Evolutionary conservation across 2,329 filamentous ascomycete genomes (phyloP), one percentile per base, ranked within the genome.

Genomic region (Ascochyta koolunga): DNA sequence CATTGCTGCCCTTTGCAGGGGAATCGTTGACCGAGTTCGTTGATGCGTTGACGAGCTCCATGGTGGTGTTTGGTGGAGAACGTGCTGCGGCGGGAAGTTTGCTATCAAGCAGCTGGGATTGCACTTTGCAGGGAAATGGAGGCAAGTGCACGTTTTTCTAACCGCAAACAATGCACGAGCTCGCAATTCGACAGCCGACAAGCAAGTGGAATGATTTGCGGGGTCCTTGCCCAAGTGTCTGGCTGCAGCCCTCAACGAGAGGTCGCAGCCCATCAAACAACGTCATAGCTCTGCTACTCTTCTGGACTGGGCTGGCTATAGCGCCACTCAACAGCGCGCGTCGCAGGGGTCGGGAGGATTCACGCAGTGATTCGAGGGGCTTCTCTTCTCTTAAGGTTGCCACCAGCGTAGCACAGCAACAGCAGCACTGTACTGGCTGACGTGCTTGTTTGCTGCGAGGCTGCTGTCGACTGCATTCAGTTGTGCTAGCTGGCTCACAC

Each of bases 1-100:
- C 89, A 44, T 82, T 85, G 44, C 87, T 82, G 38, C 86, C 75
- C 41, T 83, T 76, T 54, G 78, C 78, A 24, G 80, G 76, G 48
- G 79, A 76, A 55, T 78, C 78, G 33, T 68, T 70, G 48, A 80
- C 66, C 51, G 77, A 77, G 68, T 80, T 80, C 37, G 72, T 71
- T 32, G 79, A 78, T 37, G 73, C 68, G 57, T 77, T 70, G 70
- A 79, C 80, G 64, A 80, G 68, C 50, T 70, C 67, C 71, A 71
- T 73, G 61, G 60, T 66, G 56, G 56, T 50, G 43, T 44, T 29
- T 50, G 55, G 41, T 49, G 54, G 42, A 56, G 52, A 45, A 51
- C 41, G 32, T 36, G 53, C 47, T 55, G 57, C 40, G 45, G 54
- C 35, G 47, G 36, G 22, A 48, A 35, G 62, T 59, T 58, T 61